Evolutionary conservation across 495 filamentous ascomycete genomes (phyloP), one percentile per base, ranked within the genome.

Genomic region (Penicillium pulvis): DNA sequence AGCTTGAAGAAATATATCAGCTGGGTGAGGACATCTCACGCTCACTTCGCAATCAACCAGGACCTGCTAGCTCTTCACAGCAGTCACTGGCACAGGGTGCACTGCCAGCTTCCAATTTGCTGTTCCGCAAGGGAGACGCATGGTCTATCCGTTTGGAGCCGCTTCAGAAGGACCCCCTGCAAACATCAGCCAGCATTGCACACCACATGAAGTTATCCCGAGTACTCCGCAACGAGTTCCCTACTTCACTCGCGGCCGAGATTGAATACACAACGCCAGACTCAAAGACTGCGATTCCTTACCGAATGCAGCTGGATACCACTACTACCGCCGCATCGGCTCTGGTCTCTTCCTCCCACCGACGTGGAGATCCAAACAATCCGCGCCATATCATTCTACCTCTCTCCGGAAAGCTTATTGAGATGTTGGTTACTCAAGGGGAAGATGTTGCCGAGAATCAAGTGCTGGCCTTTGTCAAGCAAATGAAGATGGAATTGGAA

Each of bases 401-500:
- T 1, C 75, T 87, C 9, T 77, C 83, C 0, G 85, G 85, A 0
- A 84, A 81, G 57, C 58, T 87, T 12, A 78, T 85, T 9, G 85
- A 87, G 71, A 66, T 87, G 1, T 58, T 81, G 8, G 81, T 87
- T 2, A 68, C 77, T 6, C 74, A 79, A 16, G 84, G 84, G 0
- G 82, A 87, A 55, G 53, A 67, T 28, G 68, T 87, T 0, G 74
- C 66, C 9, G 70, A 80, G 48, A 77, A 81, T 26, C 80, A 86
- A 59, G 79, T 83, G 0, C 69, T 87, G n/a, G 83, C 81, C 31
- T 82, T 87, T 24, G 76, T 87, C 24, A 80, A 83, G 64, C 85
- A 87, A 70, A 87, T 87, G 83, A 87, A 87, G 71, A 87, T 87
- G 84, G 83, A 87, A 66, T 66, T 87, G 14, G 85, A 87, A 66